phyloP scores from a whole-genome alignment of 192 early-diverging fungal genomes.

The Mortierella antarctica region DNA sequence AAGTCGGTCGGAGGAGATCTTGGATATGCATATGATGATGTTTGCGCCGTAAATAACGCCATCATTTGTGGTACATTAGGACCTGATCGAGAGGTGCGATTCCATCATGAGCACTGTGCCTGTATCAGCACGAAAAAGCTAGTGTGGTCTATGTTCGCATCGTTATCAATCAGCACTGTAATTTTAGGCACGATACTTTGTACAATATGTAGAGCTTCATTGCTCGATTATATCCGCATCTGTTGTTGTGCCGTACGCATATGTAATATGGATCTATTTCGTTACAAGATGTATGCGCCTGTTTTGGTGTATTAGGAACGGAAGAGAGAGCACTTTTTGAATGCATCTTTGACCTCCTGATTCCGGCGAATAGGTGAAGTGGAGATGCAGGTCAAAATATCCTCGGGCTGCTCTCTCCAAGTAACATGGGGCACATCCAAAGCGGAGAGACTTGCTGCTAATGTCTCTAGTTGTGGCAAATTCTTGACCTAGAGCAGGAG shows the following conservation, averaged over 20 bases:
- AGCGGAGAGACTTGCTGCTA: conserved; percentile 64
- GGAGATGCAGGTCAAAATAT: conserved; percentile 76
- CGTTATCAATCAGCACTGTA: no score
- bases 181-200: no score
- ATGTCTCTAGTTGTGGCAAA: conserved; percentile 65
- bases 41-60: background rate
- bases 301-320: conserved; percentile 1
- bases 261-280: background rate
- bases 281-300: background rate
- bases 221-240: background rate
- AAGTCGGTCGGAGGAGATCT: background rate
- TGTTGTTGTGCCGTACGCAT: background rate
- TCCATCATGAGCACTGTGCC: conserved; percentile 14
- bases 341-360: conserved; percentile 55
- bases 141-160: background rate
- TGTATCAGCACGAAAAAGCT: background rate
- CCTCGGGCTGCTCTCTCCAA: conserved; percentile 85
- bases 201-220: no score
- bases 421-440: conserved; percentile 68
- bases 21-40: background rate
- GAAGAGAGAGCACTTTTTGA: conserved; percentile 59
- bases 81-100: conserved; percentile 23
- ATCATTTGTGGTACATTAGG: background rate
- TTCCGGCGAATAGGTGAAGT: conserved; percentile 72
- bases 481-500: conserved; percentile 68